phyloP scores from a whole-genome alignment of 306 rosid genomes.

The Gillenia trifoliata region DNA sequence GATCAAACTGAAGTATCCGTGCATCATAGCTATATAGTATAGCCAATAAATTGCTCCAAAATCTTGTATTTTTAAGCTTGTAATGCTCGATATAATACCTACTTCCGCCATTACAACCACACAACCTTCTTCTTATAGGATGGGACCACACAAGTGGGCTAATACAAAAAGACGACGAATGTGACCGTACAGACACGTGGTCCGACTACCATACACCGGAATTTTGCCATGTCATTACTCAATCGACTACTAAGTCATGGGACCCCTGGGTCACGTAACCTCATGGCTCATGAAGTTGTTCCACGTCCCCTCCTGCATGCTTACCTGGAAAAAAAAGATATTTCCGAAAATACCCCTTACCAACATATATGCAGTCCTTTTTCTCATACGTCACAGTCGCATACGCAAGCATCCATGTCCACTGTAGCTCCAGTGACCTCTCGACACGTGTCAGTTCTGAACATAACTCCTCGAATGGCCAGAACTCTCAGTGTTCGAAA shows the following conservation, averaged over 20 bases:
- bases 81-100: too few relatives aligned
- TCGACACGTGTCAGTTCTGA: conserved; percentile 18
- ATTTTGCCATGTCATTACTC: too few relatives aligned
- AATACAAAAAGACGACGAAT: too few relatives aligned
- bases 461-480: conserved; percentile 6
- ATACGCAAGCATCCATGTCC: neutral
- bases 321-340: neutral
- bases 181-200: neutral
- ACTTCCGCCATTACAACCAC: too few relatives aligned
- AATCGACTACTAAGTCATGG: neutral
- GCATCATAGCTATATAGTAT: too few relatives aligned
- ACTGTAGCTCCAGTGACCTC: conserved; percentile 9
- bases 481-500: conserved; percentile 25
- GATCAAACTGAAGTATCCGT: too few relatives aligned
- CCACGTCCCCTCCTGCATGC: neutral
- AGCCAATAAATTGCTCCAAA: too few relatives aligned
- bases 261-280: conserved; percentile 3
- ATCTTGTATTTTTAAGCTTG: too few relatives aligned
- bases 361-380: conserved; percentile 7
- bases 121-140: too few relatives aligned
- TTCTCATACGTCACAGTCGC: conserved; percentile 23
- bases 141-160: neutral
- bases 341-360: conserved; percentile 9
- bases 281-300: neutral
- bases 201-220: accelerated